Evolutionary conservation across 352 stramenopile species (phyloP).

Genomic region (Globisporangium nodosum): DNA sequence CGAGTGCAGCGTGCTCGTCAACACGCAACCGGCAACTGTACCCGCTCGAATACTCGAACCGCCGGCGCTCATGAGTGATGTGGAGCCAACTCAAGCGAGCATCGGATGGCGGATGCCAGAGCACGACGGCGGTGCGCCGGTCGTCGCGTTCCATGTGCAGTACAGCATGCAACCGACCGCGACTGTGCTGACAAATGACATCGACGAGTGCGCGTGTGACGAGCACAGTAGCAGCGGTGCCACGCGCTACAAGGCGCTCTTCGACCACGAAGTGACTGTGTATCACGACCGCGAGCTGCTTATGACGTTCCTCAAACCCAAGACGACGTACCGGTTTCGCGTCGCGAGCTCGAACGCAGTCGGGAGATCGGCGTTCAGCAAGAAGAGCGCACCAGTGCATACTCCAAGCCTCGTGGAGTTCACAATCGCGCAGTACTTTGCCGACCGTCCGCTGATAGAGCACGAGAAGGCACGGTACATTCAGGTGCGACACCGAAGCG

Average conservation of each 20-base stretch:
- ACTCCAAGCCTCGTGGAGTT: constrained; percentile 68
- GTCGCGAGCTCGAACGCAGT: constrained; percentile 44
- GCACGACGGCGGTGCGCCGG: constrained; percentile 47
- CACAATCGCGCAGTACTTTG: constrained; percentile 58
- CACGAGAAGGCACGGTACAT: constrained; percentile 44
- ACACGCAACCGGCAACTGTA: constrained; percentile 31
- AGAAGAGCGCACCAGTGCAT: constrained; percentile 21
- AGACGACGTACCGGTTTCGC: constrained; percentile 47
- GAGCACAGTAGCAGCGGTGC: not conserved
- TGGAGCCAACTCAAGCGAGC: constrained; percentile 39
- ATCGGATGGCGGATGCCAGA: constrained; percentile 33
- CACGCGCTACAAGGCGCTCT: constrained; percentile 10
- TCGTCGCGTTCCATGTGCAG: constrained; percentile 45
- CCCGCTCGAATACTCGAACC: constrained; percentile 27
- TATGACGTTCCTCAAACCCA: constrained; percentile 45
- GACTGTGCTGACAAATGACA: constrained; percentile 4
- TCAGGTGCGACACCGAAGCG: constrained; percentile 17
- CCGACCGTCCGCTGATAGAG: constrained; percentile 35
- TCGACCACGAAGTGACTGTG: constrained; percentile 37
- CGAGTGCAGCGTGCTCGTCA: constrained; percentile 23
- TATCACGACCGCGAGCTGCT: constrained; percentile 25
- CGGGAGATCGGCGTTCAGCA: constrained; percentile 31
- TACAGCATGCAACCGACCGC: constrained; percentile 26
- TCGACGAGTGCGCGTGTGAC: constrained; percentile 12
- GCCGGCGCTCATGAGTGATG: constrained; percentile 18